Conservation (phyloP, 2,329 filamentous ascomycete species). For the Pestalotiopsis sp. region DNA sequence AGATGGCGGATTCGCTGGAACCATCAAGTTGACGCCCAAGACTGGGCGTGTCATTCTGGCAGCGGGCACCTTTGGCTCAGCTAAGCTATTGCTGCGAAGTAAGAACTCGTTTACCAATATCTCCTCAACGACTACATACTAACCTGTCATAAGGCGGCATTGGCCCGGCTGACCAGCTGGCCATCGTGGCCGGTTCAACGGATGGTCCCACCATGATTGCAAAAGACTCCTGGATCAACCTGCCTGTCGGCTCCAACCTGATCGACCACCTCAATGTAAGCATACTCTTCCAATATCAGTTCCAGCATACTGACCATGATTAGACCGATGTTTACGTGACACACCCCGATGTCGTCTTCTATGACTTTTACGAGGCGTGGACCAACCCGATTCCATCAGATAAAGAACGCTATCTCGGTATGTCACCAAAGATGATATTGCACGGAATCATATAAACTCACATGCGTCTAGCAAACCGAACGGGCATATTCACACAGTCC, state of each 20-base stretch:
- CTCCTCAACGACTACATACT: not conserved
- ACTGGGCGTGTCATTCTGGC: conserved; percentile 70
- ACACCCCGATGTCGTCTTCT: conserved; percentile 53
- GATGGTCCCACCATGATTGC: conserved; percentile 56
- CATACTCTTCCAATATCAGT: not conserved
- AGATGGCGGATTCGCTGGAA: conserved; percentile 58
- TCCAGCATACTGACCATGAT: conserved; percentile 3
- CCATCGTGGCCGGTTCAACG: conserved; percentile 49
- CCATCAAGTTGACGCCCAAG: conserved; percentile 59
- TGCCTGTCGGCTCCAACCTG: conserved; percentile 62
- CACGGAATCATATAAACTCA: not conserved
- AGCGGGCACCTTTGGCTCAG: conserved; percentile 69
- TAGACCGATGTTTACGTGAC: conserved; percentile 49
- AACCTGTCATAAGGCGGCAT: conserved; percentile 47
- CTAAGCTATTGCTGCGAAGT: conserved; percentile 69
- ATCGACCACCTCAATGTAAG: conserved; percentile 56
- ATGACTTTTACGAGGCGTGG: conserved; percentile 68
- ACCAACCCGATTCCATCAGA: conserved; percentile 48
- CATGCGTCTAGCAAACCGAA: conserved; percentile 18
- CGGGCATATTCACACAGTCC: conserved; percentile 58
- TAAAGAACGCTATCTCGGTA: conserved; percentile 44
- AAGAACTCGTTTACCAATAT: not conserved
- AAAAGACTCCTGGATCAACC: conserved; percentile 55
- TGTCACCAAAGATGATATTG: conserved; percentile 13
- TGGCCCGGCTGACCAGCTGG: conserved; percentile 62